A percentile compares a stretch with the other conserved stretches of the same genome.
These are phyloP conservation scores for Candida suzukii DNA, from an alignment of 805 yeast species.

Conservation along the genomic window DNA sequence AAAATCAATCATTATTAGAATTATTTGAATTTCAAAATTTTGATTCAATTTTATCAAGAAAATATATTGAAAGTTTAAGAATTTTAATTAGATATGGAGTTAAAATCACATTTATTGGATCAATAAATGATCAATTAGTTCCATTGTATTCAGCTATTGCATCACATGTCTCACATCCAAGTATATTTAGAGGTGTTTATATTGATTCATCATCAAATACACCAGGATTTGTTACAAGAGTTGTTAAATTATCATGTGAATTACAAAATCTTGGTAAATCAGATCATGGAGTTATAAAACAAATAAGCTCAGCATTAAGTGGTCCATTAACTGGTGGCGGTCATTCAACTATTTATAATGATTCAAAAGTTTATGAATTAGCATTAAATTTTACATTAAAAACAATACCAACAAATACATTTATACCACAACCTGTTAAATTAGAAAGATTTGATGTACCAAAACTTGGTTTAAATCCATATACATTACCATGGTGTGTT, in stretches of 20 bases:
- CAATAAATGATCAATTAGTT: conserved; percentile 88
- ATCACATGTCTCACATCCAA: conserved; percentile 79
- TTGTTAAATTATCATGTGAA: conserved; percentile 67
- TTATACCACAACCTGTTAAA: conserved; percentile 20
- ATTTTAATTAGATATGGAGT: conserved; percentile 62
- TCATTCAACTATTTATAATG: conserved; percentile 84
- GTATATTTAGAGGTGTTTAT: conserved; percentile 82
- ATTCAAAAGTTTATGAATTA: conserved; percentile 73
- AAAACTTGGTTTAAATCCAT: conserved; percentile 71
- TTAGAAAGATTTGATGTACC: conserved; percentile 48
- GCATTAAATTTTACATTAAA: conserved; percentile 72
- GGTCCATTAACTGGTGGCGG: conserved; percentile 96
- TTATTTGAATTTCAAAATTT: conserved; percentile 82
- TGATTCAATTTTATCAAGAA: conserved; percentile 63
- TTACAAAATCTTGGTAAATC: conserved; percentile 70
- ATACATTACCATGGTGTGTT: conserved; percentile 86
- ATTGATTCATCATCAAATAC: conserved; percentile 77
- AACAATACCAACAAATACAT: conserved; percentile 45
- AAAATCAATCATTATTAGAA: conserved; percentile 79
- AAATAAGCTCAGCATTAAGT: conserved; percentile 69
- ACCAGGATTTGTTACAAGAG: conserved; percentile 69
- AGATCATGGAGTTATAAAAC: conserved; percentile 83
- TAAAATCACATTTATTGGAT: conserved; percentile 77
- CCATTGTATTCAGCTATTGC: conserved; percentile 88
- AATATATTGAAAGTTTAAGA: conserved; percentile 59